Percentiles rank a stretch among this genome's conserved stretches.
These are phyloP conservation scores for Quillaja saponaria DNA, from an alignment of 306 rosid species.

Conservation along the genomic window DNA sequence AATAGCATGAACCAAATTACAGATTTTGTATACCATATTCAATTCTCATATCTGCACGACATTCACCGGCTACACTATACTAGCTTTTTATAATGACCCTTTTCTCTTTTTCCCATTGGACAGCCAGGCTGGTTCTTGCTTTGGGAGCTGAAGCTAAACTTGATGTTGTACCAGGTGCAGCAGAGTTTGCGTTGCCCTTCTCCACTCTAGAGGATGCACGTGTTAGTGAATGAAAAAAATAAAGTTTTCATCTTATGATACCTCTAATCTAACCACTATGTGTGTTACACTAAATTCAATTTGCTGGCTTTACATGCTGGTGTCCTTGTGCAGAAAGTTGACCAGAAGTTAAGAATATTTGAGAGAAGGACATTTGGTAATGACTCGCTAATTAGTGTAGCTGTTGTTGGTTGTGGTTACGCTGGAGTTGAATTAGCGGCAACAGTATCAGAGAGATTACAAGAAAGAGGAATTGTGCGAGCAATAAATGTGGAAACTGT, in stretches of 20 bases:
- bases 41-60: too few species aligned
- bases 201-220: slow-evolving; percentile 86
- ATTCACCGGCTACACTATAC: too few species aligned
- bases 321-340: slow-evolving; percentile 65
- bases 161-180: slow-evolving; percentile 87
- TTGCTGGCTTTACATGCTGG: slow-evolving; percentile 23
- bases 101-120: slow-evolving; percentile 49
- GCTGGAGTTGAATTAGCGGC: slow-evolving; percentile 96
- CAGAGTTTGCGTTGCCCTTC: slow-evolving; percentile 81
- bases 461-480: slow-evolving; percentile 72
- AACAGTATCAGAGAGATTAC: slow-evolving; percentile 84
- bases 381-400: slow-evolving; percentile 70
- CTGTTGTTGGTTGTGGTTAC: slow-evolving; percentile 95
- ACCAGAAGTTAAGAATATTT: slow-evolving; percentile 56
- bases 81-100: too few species aligned
- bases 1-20: too few species aligned
- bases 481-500: slow-evolving; percentile 70
- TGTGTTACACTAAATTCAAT: slow-evolving; percentile 3
- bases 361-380: slow-evolving; percentile 79
- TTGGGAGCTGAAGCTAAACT: slow-evolving; percentile 91
- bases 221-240: slow-evolving; percentile 45
- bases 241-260: slow-evolving; percentile 17
- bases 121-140: slow-evolving; percentile 99
- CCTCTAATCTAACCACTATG: slow-evolving; percentile 7
- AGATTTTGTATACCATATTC: too few species aligned